phyloP scores from a whole-genome alignment of 441 rosid genomes.

The Mallotus japonicus region DNA sequence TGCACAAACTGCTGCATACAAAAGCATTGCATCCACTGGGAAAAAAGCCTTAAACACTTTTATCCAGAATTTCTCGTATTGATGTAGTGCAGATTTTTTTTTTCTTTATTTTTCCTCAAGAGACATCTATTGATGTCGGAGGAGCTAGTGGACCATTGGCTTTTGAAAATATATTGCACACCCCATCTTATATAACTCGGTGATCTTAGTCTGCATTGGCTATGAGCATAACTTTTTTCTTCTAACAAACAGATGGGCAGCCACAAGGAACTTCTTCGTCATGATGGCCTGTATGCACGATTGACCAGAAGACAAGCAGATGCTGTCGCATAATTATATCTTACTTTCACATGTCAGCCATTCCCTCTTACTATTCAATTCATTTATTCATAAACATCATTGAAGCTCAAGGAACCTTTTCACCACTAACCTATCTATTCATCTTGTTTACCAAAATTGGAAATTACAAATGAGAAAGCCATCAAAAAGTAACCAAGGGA shows the following conservation, averaged over 20 bases:
- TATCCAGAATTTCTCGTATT: background rate
- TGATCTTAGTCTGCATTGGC: background rate
- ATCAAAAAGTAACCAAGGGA: background rate
- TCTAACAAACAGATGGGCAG: constrained; percentile 58
- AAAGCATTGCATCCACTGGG: background rate
- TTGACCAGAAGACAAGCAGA: constrained; percentile 84
- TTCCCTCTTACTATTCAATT: background rate
- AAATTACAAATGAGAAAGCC: constrained; percentile 8
- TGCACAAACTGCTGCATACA: background rate
- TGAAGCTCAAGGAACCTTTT: constrained; percentile 17
- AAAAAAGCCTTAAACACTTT: background rate
- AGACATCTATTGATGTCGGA: background rate
- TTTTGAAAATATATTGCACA: background rate
- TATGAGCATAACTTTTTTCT: background rate
- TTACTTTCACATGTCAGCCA: background rate
- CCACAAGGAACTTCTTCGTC: constrained; percentile 69
- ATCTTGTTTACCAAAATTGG: background rate
- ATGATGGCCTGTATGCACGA: constrained; percentile 75
- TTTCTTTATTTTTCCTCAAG: background rate
- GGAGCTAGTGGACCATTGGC: background rate
- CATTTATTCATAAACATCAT: background rate
- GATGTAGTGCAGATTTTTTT: background rate
- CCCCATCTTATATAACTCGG: background rate
- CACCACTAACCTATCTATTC: constrained; percentile 16
- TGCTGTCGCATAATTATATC: constrained; percentile 54